Base-by-base conservation (phyloP, 208 protist species). In the Trypanosoma lewisi region DNA sequence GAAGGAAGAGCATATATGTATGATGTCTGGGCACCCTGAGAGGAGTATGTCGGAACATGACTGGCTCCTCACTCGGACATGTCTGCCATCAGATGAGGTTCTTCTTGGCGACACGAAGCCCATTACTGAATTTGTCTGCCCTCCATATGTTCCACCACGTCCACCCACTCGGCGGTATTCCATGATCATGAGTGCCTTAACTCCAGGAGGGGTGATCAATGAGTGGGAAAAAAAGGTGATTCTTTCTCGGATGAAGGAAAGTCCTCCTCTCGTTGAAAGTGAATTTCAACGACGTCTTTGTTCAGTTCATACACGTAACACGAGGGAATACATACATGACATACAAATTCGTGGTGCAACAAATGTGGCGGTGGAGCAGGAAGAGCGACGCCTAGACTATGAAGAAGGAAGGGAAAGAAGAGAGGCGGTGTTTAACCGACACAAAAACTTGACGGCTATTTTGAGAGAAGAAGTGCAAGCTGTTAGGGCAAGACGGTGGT, bases 141-240 rank as follows among this genome's bases (percentile, higher is more conserved):
- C 85, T 21, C 82, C 82, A 8, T 61, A 79, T 50, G 67, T 75
- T 5, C 63, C 52, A 2, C 33, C 55, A 0, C 54, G 60, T 23
- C 49, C 62, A 14, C 66, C 65, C 34, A 59, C 61, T 11, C 70
- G 57, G 28, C 81, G 79, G 39, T 80, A 77, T 51, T 78, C 80
- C 0, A 37, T 67, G 8, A 39, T 61, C 0, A 41, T 60, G 31
- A 48, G 60, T 48, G 53, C 39, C 34, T 69, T 71, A 12, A 34
- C 16, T 28, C 58, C 49, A n/a, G 33, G 54, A 0, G 63, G 70
- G 19, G 47, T 68, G 23, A 60, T 92, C 39, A 75, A 27, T 16
- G 72, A 87, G 27, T 90, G 78, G 80, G 87, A 94, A 63, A 80
- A 74, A 54, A 77, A 83, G 52, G 60, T 70, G 3, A 83, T 94